These are phyloP conservation scores for Ustilago sp. DNA, from an alignment of 1,284 basidiomycete genomes.

Conservation along the genomic window DNA sequence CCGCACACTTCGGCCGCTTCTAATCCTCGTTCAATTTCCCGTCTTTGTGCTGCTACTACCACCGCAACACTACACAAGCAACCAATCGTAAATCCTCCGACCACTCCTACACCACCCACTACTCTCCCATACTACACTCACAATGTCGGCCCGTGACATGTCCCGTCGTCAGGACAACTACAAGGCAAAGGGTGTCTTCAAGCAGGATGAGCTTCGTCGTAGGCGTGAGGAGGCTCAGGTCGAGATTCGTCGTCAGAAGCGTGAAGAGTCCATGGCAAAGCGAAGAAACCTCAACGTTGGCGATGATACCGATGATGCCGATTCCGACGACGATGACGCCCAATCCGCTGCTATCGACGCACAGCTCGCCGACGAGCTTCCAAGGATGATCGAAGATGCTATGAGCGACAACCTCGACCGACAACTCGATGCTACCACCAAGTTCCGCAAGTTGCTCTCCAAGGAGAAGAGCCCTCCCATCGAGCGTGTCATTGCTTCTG, in stretches of 20 bases:
- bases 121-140: constrained; percentile 6
- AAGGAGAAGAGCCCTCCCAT: constrained; percentile 99
- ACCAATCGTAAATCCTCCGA: background rate
- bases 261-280: constrained; percentile 69
- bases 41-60: background rate
- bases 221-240: constrained; percentile 69
- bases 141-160: constrained; percentile 63
- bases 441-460: constrained; percentile 93
- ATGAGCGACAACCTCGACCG: constrained; percentile 91
- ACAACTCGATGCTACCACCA: constrained; percentile 91
- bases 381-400: constrained; percentile 86
- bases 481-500: constrained; percentile 96
- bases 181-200: constrained; percentile 68
- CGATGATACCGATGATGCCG: constrained; percentile 60
- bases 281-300: constrained; percentile 65
- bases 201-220: constrained; percentile 68
- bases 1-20: background rate
- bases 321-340: constrained; percentile 67
- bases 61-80: background rate
- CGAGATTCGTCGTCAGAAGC: constrained; percentile 69
- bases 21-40: background rate
- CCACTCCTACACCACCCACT: background rate
- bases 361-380: constrained; percentile 82
- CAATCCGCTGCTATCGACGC: constrained; percentile 54
- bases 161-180: constrained; percentile 67